Conservation (phyloP, 2,329 filamentous ascomycete genomes). For the Clonostachys chloroleuca region DNA sequence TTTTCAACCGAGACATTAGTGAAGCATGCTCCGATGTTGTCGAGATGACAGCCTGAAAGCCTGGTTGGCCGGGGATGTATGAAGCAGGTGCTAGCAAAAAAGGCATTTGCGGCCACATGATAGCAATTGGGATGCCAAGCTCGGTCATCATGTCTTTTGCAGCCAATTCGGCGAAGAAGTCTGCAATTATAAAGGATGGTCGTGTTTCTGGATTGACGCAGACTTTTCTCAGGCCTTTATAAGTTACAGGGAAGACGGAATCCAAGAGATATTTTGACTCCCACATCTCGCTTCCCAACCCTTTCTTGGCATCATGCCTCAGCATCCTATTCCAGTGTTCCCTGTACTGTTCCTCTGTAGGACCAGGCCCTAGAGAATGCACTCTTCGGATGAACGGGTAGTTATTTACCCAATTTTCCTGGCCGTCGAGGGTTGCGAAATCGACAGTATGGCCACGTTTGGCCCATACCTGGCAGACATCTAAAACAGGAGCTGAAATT, state of each 20-base stretch:
- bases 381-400: conserved; percentile 22
- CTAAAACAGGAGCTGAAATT: conserved; percentile 22
- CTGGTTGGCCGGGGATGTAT: conserved; percentile 34
- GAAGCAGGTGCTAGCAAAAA: conserved; percentile 24
- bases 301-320: conserved; percentile 21
- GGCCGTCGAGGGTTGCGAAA: conserved; percentile 29
- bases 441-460: conserved; percentile 25
- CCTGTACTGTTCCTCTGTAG: conserved; percentile 17
- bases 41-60: conserved; percentile 28
- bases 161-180: conserved; percentile 36
- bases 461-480: conserved; percentile 24
- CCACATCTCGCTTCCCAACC: conserved; percentile 18
- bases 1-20: conserved; percentile 25
- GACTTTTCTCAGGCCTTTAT: conserved; percentile 8
- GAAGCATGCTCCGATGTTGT: conserved; percentile 31
- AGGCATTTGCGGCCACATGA: conserved; percentile 35
- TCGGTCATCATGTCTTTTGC: conserved; percentile 30
- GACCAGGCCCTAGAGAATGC: conserved; percentile 20
- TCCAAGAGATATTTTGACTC: conserved; percentile 29
- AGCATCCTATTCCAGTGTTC: conserved; percentile 27
- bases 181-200: conserved; percentile 33
- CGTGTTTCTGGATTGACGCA: conserved; percentile 10
- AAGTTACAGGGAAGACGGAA: conserved; percentile 25
- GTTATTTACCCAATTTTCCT: conserved; percentile 22
- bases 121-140: conserved; percentile 28